These are phyloP conservation scores for Sanghuangporus weigelae DNA, from an alignment of 1,284 basidiomycete species.

Conservation along the genomic window DNA sequence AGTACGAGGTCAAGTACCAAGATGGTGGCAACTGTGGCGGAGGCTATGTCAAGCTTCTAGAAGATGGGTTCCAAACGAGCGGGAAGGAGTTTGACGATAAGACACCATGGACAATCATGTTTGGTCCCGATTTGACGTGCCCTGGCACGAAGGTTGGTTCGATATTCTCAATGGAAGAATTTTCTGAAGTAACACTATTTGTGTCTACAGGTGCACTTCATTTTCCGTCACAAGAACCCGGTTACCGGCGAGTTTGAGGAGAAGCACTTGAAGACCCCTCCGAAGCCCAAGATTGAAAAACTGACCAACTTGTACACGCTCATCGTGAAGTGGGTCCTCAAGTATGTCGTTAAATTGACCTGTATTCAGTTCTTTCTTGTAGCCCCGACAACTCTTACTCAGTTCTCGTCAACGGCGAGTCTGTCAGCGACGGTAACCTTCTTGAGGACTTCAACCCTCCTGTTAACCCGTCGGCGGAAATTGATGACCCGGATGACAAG, in stretches of 20 bases:
- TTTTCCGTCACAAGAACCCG: constrained; percentile 95
- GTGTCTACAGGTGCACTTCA: constrained; percentile 78
- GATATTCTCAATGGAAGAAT: neutral
- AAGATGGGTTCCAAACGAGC: constrained; percentile 85
- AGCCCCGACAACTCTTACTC: constrained; percentile 96
- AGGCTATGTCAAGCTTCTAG: constrained; percentile 97
- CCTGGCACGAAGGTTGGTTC: constrained; percentile 72
- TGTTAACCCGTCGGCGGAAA: constrained; percentile 90
- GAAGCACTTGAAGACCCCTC: constrained; percentile 88
- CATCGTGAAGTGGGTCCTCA: constrained; percentile 68
- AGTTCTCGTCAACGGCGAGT: constrained; percentile 88
- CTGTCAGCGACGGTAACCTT: constrained; percentile 74
- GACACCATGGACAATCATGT: constrained; percentile 98
- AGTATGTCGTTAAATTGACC: neutral
- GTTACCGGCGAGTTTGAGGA: constrained; percentile 90
- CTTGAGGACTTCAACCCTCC: constrained; percentile 95
- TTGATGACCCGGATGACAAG: constrained; percentile 87
- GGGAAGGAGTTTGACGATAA: constrained; percentile 95
- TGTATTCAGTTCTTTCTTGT: constrained; percentile 4
- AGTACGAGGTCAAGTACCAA: constrained; percentile 99
- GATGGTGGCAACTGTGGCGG: constrained; percentile 99
- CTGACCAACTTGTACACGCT: constrained; percentile 91
- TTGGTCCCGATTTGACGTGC: constrained; percentile 86
- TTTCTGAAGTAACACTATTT: neutral
- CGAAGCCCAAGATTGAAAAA: constrained; percentile 84